A percentile compares a stretch with the other conserved stretches of the same genome.
Evolutionary conservation across 1,284 basidiomycete species (phyloP).

Genomic region (Trichosporon sp.): DNA sequence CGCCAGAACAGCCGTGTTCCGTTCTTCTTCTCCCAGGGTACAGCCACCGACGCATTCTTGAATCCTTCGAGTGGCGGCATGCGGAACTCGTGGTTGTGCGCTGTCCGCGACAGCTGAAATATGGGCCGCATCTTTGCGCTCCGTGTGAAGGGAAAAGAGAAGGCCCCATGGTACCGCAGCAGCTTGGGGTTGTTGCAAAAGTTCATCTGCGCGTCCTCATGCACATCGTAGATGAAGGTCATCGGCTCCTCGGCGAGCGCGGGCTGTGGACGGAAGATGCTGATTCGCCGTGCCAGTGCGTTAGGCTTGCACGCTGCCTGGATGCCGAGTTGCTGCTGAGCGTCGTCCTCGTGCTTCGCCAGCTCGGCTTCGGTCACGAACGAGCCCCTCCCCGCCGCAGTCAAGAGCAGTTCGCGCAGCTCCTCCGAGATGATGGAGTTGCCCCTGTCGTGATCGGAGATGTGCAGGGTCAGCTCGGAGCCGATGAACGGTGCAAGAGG

Average conservation of each 20-base stretch:
- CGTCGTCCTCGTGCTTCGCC: slow-evolving; percentile 9
- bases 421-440: slow-evolving; percentile 37
- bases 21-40: slow-evolving; percentile 41
- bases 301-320: slow-evolving; percentile 1
- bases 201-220: slow-evolving; percentile 19
- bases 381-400: slow-evolving; percentile 20
- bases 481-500: slow-evolving; percentile 37
- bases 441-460: slow-evolving; percentile 46
- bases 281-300: not conserved
- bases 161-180: slow-evolving; percentile 36
- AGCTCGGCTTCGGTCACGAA: slow-evolving; percentile 33
- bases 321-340: not conserved
- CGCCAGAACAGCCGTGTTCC: slow-evolving; percentile 49
- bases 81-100: slow-evolving; percentile 39
- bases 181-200: slow-evolving; percentile 39
- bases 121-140: slow-evolving; percentile 39
- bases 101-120: slow-evolving; percentile 44
- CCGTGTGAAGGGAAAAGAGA: slow-evolving; percentile 36
- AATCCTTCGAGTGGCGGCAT: slow-evolving; percentile 45
- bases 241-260: slow-evolving; percentile 9
- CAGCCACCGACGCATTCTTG: slow-evolving; percentile 26
- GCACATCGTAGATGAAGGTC: slow-evolving; percentile 37
- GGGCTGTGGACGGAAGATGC: not conserved
- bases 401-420: slow-evolving; percentile 28
- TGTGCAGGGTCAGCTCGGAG: slow-evolving; percentile 29